A percentile compares a stretch with the other conserved stretches of the same genome.
Conservation (phyloP, 371 early-diverging fungal species). For the Mortierella sp. region DNA sequence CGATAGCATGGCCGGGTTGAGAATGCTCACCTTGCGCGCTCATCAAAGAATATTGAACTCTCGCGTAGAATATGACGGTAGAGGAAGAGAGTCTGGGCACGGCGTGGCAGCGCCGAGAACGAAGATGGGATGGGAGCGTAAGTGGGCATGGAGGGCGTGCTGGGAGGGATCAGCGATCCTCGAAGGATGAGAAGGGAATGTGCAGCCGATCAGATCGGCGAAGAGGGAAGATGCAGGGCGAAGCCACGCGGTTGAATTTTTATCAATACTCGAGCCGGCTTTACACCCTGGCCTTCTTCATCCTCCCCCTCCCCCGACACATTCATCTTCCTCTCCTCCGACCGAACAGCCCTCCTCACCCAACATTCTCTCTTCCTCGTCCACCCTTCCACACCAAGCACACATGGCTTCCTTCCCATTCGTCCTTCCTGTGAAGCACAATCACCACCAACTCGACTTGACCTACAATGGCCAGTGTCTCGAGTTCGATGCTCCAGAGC, state of each 20-base stretch:
- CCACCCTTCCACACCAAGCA: not conserved
- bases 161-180: no score
- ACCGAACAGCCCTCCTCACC: not conserved
- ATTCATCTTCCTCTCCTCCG: not conserved
- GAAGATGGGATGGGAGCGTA: constrained; percentile 31
- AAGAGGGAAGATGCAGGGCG: no score
- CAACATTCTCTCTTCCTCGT: not conserved
- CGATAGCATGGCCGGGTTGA: not conserved
- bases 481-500: constrained; percentile 25
- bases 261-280: not conserved
- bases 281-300: not conserved
- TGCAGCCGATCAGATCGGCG: not conserved
- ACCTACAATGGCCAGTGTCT: constrained; percentile 40
- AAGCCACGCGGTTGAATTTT: constrained; percentile 10
- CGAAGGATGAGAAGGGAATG: not conserved
- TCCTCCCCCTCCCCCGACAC: not conserved
- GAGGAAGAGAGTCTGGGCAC: constrained; percentile 22
- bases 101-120: constrained; percentile 22
- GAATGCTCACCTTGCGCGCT: constrained; percentile 36
- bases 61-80: constrained; percentile 44
- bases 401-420: constrained; percentile 47
- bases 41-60: constrained; percentile 42
- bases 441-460: constrained; percentile 31
- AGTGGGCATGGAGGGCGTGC: constrained; percentile 30
- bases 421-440: constrained; percentile 24